Evolutionary conservation across 768 basidiomycete genomes (phyloP), one percentile per base, ranked within the genome.

Genomic region (Pisolithus marmoratus): DNA sequence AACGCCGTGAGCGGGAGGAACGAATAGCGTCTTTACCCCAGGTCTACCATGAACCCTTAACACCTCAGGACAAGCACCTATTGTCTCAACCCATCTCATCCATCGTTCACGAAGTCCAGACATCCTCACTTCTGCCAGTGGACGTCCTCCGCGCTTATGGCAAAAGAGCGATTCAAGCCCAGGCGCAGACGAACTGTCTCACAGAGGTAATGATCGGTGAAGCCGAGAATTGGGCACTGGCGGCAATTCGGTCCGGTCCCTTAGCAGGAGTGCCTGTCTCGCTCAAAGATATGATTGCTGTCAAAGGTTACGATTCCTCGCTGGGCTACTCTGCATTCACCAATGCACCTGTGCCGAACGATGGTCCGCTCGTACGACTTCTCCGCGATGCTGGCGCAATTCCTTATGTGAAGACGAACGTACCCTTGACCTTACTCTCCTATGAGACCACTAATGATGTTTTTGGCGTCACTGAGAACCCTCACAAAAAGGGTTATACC

Each of bases 221-320:
- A 14, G 61, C 63, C 0, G 76, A 75, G 49, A 36, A 7, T 19
- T 65, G 63, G 66, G 63, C 67, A 0, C 54, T 56, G 29, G 46
- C 40, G 11, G 60, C 60, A 1, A 38, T 37, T 8, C 60, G 56
- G 38, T 57, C 67, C 11, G 62, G 60, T 14, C 77, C 81, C 11
- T 71, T 87, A 7, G 75, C 85, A 44, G 85, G 85, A 17, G 77
- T 88, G 0, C 86, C 86, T 15, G 72, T 87, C 19, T 83, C 82
- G 45, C 69, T 87, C 59, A 87, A 87, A 72, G 85, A 85, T 70
- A 57, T 43, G 57, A 68, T 83, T 48, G 71, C 74, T 26, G 71
- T 87, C 43, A 63, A 70, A 48, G 82, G 81, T 2, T 80, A 73
- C 60, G 83, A 84, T 50, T 69, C 78, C 24, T 80, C 74, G 26